phyloP scores from a whole-genome alignment of 257 asterid genomes.

The Agastache rugosa region DNA sequence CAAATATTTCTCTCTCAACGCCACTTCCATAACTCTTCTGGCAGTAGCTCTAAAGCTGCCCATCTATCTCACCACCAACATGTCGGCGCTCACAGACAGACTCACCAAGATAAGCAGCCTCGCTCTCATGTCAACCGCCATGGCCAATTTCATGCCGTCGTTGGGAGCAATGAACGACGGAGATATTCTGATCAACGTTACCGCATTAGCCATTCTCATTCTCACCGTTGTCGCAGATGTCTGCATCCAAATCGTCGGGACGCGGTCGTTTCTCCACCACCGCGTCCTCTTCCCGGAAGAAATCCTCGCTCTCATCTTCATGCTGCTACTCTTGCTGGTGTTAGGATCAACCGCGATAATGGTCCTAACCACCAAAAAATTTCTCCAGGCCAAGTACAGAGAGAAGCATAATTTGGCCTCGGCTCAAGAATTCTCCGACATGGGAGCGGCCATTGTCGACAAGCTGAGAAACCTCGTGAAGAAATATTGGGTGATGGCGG shows the following conservation, averaged over 20 bases:
- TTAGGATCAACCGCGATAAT: conserved; percentile 39
- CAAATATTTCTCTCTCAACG: conserved; percentile 42
- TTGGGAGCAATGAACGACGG: conserved; percentile 44
- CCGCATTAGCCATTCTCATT: conserved; percentile 43
- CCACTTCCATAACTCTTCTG: conserved; percentile 40
- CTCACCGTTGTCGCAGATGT: conserved; percentile 37
- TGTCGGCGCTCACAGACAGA: conserved; percentile 38
- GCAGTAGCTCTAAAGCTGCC: conserved; percentile 48
- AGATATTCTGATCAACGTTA: conserved; percentile 36
- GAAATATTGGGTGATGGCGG: conserved; percentile 54
- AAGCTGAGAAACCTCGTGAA: conserved; percentile 36
- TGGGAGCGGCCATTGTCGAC: conserved; percentile 12
- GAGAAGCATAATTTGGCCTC: conserved; percentile 40
- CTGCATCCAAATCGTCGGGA: conserved; percentile 40
- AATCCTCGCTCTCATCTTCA: conserved; percentile 24
- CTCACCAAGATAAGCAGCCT: conserved; percentile 55
- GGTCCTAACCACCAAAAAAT: conserved; percentile 42
- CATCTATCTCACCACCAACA: conserved; percentile 42
- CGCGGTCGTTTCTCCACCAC: conserved; percentile 37
- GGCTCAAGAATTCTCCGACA: conserved; percentile 5
- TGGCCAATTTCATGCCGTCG: conserved; percentile 49
- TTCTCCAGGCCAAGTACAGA: conserved; percentile 42
- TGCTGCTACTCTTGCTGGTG: conserved; percentile 44
- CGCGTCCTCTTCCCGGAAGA: conserved; percentile 26
- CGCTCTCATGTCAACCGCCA: conserved; percentile 44